Base-by-base conservation (phyloP, 2,329 filamentous ascomycete species). In the Sporothrix sp. region DNA sequence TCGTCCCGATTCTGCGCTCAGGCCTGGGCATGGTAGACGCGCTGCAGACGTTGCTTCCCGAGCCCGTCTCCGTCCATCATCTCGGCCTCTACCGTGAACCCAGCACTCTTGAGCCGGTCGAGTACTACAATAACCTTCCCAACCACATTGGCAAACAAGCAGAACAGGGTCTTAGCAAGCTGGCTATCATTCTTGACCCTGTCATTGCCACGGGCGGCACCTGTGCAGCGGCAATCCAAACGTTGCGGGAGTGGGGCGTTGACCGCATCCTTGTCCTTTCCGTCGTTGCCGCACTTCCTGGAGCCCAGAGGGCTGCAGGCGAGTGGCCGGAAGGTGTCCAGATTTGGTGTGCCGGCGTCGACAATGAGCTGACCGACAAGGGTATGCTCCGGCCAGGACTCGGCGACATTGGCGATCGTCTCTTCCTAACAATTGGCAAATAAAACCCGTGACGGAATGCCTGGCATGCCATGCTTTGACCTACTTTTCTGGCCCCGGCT, bases 111-210 rank as follows among this genome's bases (percentile, higher is more conserved):
- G 81, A 88, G 61, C 88, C 90, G 3, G 90, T 96, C 52, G 90
- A 95, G 69, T 95, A 96, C 77, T 96, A 96, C 78, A 96, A 96
- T 74, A 95, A 95, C 68, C 82, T 96, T 18, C 89, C 89, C 32
- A 84, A 87, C 68, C 84, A 87, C 68, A 64, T 73, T 39, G 58
- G 64, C 35, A 63, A 67, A 30, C 63, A 68, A 3, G 66, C 71
- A 1, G 65, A 46, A 45, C 61, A 69, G 38, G 54, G 58, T 33
- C 59, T 64, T 38, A 69, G 69, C 39, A 72, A 66, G 53, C 73
- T 95, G 11, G 89, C 89, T 53, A 85, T 96, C 62, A 72, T 96
- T 50, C 78, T 95, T 43, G 91, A 97, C 63, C 93, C 91, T 3
- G 80, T 97, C 59, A 94, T 97, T 62, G 93, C 91, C 1, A 97